A percentile compares a stretch with the other conserved stretches of the same genome.
phyloP scores from a whole-genome alignment of 495 filamentous ascomycete species.

The Schizothecium vesticola region DNA sequence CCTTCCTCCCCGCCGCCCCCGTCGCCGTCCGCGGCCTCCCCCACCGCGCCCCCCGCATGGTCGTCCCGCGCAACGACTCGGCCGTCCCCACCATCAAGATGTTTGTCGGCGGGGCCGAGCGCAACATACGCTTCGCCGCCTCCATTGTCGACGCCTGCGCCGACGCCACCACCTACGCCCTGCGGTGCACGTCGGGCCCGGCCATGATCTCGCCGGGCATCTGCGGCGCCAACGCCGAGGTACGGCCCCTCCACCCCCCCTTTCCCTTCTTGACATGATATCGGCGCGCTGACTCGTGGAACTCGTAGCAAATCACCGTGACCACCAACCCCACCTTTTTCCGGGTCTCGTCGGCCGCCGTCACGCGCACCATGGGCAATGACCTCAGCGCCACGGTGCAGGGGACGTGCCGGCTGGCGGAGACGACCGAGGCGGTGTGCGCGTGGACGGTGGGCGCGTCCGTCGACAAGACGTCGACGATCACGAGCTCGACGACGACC shows the following conservation, averaged over 20 bases:
- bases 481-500: not conserved
- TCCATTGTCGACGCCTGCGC: constrained; percentile 4
- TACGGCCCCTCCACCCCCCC: not conserved
- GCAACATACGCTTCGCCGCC: not conserved
- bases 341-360: not conserved
- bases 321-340: not conserved
- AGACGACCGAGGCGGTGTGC: not conserved
- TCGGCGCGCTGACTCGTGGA: no score
- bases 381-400: not conserved
- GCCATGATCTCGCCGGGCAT: not conserved
- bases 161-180: not conserved
- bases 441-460: not conserved
- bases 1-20: not conserved
- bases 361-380: not conserved
- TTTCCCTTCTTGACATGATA: no score
- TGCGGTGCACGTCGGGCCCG: not conserved
- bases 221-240: not conserved
- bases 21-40: not conserved
- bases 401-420: not conserved
- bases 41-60: not conserved
- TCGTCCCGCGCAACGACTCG: not conserved
- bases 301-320: not conserved
- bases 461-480: not conserved
- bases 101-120: not conserved
- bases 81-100: not conserved